Conservation (phyloP, 495 filamentous ascomycete species). For the Penicillium bovifimosum region DNA sequence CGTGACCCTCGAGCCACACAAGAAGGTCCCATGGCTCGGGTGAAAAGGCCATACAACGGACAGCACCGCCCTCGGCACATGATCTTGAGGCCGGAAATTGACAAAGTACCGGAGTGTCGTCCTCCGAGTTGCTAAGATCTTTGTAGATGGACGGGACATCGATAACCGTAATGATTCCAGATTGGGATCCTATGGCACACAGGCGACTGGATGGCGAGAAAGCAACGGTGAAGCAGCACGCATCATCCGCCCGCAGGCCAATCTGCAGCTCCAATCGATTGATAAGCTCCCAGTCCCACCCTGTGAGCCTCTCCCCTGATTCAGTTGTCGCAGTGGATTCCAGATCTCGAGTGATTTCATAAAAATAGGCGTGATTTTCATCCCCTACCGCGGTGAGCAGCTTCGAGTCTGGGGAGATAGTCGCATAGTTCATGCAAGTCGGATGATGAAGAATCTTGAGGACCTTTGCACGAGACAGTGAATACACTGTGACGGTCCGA, state of each 20-base stretch:
- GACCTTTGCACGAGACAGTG: slow-evolving; percentile 56
- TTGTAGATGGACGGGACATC: slow-evolving; percentile 49
- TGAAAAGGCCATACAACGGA: slow-evolving; percentile 86
- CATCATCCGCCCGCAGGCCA: slow-evolving; percentile 30
- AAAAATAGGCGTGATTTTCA: slow-evolving; percentile 75
- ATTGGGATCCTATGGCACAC: slow-evolving; percentile 67
- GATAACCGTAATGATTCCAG: slow-evolving; percentile 64
- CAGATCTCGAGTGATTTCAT: slow-evolving; percentile 44
- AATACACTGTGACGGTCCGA: slow-evolving; percentile 73
- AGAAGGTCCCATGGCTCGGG: slow-evolving; percentile 87
- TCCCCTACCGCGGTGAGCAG: slow-evolving; percentile 83
- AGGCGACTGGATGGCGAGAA: slow-evolving; percentile 64
- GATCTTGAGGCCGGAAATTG: slow-evolving; percentile 54
- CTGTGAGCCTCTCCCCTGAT: slow-evolving; percentile 37
- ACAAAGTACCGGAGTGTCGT: slow-evolving; percentile 34
- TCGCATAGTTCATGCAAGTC: slow-evolving; percentile 83
- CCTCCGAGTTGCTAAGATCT: slow-evolving; percentile 31
- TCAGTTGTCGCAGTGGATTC: slow-evolving; percentile 39
- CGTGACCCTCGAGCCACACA: slow-evolving; percentile 88
- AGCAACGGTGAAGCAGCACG: slow-evolving; percentile 62
- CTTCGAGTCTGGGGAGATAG: slow-evolving; percentile 81
- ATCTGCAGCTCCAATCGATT: slow-evolving; percentile 36
- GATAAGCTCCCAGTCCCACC: slow-evolving; percentile 36
- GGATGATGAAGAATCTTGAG: slow-evolving; percentile 66
- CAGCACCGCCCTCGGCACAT: slow-evolving; percentile 61